phyloP scores from a whole-genome alignment of 1,284 basidiomycete genomes.

The Mrakiaceae sp. region DNA sequence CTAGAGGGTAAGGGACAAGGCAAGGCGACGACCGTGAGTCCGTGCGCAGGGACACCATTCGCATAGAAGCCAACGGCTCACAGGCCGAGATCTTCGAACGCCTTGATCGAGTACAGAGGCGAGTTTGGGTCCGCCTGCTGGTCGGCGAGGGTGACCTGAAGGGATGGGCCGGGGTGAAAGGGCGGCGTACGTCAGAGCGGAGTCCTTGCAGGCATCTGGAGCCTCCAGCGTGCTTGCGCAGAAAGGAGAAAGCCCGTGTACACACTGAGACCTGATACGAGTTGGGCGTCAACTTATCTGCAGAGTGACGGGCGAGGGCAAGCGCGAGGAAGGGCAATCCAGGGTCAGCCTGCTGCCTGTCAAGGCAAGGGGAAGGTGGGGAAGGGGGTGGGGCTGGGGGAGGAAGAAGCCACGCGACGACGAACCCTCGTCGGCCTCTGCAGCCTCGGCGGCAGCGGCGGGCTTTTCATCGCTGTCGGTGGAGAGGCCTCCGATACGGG shows the following conservation, averaged over 20 bases:
- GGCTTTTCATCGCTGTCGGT: constrained; percentile 1
- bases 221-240: background rate
- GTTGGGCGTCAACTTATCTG: constrained; percentile 12
- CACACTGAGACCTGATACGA: constrained; percentile 15
- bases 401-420: background rate
- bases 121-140: constrained; percentile 94
- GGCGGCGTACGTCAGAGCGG: background rate
- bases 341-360: background rate
- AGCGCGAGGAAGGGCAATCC: background rate
- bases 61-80: constrained; percentile 37
- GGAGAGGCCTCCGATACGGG: constrained; percentile 11
- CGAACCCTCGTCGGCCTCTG: background rate
- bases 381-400: too few species aligned
- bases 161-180: background rate
- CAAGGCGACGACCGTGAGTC: background rate
- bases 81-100: constrained; percentile 90
- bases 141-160: constrained; percentile 88
- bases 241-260: background rate
- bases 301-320: background rate
- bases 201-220: background rate
- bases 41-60: background rate
- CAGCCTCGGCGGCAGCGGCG: background rate
- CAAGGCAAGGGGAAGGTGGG: background rate
- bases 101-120: constrained; percentile 84
- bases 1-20: constrained; percentile 36